Conservation (phyloP, 1,139 yeast species). For the Pichia sp. region DNA sequence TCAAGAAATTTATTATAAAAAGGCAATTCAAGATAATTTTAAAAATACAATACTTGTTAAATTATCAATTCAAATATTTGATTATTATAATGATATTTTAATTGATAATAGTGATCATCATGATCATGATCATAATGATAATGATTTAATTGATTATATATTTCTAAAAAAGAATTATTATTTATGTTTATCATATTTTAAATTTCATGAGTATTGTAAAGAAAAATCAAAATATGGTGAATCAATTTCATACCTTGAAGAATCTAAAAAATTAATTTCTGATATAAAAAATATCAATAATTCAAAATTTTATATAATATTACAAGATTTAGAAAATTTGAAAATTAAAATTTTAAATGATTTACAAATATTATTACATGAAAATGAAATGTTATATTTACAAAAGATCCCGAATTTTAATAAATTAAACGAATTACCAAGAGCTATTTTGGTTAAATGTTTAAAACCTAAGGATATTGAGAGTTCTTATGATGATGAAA, state of each 20-base stretch:
- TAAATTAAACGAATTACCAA: conserved; percentile 39
- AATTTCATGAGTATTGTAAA: conserved; percentile 48
- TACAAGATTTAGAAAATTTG: conserved; percentile 19
- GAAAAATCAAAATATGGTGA: conserved; percentile 57
- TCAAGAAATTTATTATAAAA: conserved; percentile 80
- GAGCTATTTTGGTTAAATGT: conserved; percentile 54
- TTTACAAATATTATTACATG: conserved; percentile 59
- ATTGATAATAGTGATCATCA: too few relatives aligned
- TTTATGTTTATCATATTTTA: conserved; percentile 59
- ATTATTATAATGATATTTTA: conserved; percentile 45
- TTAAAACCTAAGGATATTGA: conserved; percentile 33
- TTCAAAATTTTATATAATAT: conserved; percentile 4
- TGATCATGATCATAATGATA: too few relatives aligned
- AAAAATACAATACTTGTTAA: conserved; percentile 60
- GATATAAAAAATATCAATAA: not conserved
- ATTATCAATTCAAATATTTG: conserved; percentile 57
- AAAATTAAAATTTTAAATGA: conserved; percentile 36
- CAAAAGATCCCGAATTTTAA: conserved; percentile 50
- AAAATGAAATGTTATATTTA: conserved; percentile 73
- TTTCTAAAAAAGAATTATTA: conserved; percentile 58
- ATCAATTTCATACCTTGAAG: conserved; percentile 52
- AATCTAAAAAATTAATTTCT: conserved; percentile 37
- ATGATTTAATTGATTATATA: conserved; percentile 57
- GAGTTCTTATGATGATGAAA: too few relatives aligned
- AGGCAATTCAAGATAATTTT: conserved; percentile 51